Evolutionary conservation across 2,329 filamentous ascomycete genomes (phyloP), one percentile per base, ranked within the genome.

Genomic region (Rhynchosporium graminicola): DNA sequence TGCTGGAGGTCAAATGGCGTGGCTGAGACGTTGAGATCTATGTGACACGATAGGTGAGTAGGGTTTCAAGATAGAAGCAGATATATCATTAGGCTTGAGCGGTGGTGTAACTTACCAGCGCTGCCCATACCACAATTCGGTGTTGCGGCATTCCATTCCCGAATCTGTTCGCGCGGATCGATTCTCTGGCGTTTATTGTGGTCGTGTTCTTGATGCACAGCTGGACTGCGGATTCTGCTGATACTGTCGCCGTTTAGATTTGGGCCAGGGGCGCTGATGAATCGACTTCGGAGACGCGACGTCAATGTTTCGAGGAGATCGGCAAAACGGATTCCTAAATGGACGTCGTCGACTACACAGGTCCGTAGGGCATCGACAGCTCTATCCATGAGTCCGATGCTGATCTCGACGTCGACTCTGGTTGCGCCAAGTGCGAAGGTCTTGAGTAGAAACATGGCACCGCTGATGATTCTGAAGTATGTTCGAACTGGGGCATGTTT

Each of bases 391-490:
- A 95, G 80, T 6, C 83, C 82, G 36, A 95, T 88, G 66, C 88
- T 91, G 52, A 89, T 81, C 70, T 88, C 86, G 31, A 94, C 88
- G 68, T 95, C 90, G 60, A 87, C 87, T 69, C 91, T 89, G 0
- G 89, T 88, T 1, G 90, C 90, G 20, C 91, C 91, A 1, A 95
- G 81, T 0, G 90, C 90, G 75, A 95, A 94, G 0, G 91, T 94
- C 77, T 90, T 95, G 56, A 95, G 82, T 20, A 95, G 76, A 71
- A 95, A 93, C 84, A 94, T 93, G 65, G 90, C 89, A 3, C 91
- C 90, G 62, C 87, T 91, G 67, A 94, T 91, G 73, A 95, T 94
- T 61, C 91, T 86, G 77, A 95, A 93, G 74, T 94, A 94, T 0
- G 91, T 94, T 52, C 91, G 83, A 4, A 95, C 91, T 0, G 91